phyloP scores from a whole-genome alignment of 179 eudicot genomes.

The Sideroxylon spinosum region DNA sequence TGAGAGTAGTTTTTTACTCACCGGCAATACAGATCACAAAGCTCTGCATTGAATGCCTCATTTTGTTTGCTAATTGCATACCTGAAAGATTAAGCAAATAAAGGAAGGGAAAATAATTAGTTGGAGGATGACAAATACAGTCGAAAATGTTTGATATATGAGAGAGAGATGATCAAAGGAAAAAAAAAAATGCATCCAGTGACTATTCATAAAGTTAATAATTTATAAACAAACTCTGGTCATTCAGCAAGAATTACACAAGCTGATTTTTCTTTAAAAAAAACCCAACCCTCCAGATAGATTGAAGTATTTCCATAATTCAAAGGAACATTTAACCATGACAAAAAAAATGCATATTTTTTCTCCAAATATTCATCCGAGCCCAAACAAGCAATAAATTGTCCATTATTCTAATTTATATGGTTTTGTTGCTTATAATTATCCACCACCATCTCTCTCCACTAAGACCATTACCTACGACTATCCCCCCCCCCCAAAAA shows the following conservation, averaged over 20 bases:
- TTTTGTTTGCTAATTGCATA: slow-evolving; percentile 87
- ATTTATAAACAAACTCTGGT: background rate
- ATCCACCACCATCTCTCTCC: no score
- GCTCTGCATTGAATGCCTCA: slow-evolving; percentile 75
- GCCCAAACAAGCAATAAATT: no score
- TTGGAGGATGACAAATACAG: background rate
- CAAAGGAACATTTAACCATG: background rate
- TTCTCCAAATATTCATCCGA: background rate
- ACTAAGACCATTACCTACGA: no score
- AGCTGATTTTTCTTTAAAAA: no score
- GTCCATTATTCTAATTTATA: no score
- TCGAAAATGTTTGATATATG: background rate
- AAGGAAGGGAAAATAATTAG: background rate
- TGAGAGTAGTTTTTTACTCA: slow-evolving; percentile 21
- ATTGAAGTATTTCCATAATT: background rate
- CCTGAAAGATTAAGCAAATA: slow-evolving; percentile 31
- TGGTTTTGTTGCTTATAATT: no score
- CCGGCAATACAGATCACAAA: slow-evolving; percentile 80
- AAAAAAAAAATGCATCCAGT: background rate
- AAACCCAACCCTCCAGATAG: no score
- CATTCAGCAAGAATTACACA: background rate
- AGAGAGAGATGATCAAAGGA: background rate
- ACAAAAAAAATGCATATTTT: background rate
- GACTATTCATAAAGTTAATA: background rate
- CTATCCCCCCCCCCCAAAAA: no score